Percentiles rank a stretch among this genome's conserved stretches.
Conservation (phyloP, 148 eudicot species). For the Hydrangea macrophylla region DNA sequence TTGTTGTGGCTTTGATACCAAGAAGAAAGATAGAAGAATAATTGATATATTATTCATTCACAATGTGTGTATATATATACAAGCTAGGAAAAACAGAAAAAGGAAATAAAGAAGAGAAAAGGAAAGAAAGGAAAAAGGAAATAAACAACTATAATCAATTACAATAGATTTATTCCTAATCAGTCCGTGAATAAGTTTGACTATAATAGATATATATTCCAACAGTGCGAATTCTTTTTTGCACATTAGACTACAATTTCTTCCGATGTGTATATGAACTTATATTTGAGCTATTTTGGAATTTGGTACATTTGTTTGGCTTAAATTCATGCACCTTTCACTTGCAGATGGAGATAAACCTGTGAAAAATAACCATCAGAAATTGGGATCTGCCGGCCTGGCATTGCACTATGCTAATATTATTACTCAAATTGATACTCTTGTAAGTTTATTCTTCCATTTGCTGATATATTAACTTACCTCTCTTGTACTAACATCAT, state of each 20-base stretch:
- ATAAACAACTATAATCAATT: too few species aligned
- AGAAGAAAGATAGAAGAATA: too few species aligned
- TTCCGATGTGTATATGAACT: not conserved
- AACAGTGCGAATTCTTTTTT: too few species aligned
- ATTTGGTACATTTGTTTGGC: not conserved
- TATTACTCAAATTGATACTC: slow-evolving; percentile 84
- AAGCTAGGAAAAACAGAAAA: not conserved
- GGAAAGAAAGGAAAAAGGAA: too few species aligned
- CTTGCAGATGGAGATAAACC: slow-evolving; percentile 67
- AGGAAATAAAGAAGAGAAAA: too few species aligned
- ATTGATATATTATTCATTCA: too few species aligned
- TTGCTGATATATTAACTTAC: not conserved
- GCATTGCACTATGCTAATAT: slow-evolving; percentile 96
- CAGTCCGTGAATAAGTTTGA: too few species aligned
- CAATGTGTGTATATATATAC: too few species aligned
- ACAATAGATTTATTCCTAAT: too few species aligned
- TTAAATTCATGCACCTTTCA: too few species aligned
- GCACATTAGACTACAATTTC: not conserved
- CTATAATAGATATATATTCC: too few species aligned
- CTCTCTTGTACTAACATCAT: not conserved
- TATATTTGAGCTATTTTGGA: slow-evolving; percentile 2
- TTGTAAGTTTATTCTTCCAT: slow-evolving; percentile 46
- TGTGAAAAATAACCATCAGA: slow-evolving; percentile 48
- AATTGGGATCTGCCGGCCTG: slow-evolving; percentile 87
- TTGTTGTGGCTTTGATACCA: too few species aligned